Evolutionary conservation across 257 asterid genomes (phyloP).

Genomic region (Apocynum venetum): DNA sequence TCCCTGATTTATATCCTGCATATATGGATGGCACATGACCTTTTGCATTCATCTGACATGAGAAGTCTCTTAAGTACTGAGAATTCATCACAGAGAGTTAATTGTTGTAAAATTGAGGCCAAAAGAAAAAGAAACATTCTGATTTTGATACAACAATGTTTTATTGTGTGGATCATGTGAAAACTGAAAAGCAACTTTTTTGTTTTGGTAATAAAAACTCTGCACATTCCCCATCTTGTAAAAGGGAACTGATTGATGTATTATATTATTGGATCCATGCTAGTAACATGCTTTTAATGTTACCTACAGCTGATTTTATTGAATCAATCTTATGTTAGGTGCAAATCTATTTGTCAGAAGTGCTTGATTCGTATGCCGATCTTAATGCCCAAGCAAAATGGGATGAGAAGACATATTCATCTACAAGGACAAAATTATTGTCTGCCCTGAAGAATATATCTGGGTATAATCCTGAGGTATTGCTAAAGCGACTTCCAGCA

Average conservation of each 20-base stretch:
- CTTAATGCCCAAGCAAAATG: conserved; percentile 72
- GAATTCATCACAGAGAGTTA: not conserved
- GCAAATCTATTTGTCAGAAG: conserved; percentile 94
- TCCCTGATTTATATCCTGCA: not conserved
- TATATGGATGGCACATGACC: not conserved
- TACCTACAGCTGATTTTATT: not conserved
- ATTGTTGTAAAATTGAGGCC: not conserved
- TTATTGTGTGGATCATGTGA: not conserved
- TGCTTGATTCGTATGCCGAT: conserved; percentile 80
- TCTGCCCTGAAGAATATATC: conserved; percentile 85
- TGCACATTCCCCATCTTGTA: not conserved
- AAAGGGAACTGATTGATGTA: not conserved
- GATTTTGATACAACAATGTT: not conserved
- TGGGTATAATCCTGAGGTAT: conserved; percentile 74
- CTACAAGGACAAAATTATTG: conserved; percentile 84
- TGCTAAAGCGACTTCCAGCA: conserved; percentile 79
- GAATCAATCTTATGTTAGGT: conserved; percentile 44
- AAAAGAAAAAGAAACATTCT: not conserved
- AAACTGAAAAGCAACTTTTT: not conserved
- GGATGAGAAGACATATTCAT: conserved; percentile 81
- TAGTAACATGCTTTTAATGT: not conserved
- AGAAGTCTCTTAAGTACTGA: not conserved
- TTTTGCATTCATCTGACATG: not conserved
- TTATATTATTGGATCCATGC: not conserved
- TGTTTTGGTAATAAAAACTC: not conserved